phyloP scores from a whole-genome alignment of 192 early-diverging fungal species.

The Paraglomus occultum region DNA sequence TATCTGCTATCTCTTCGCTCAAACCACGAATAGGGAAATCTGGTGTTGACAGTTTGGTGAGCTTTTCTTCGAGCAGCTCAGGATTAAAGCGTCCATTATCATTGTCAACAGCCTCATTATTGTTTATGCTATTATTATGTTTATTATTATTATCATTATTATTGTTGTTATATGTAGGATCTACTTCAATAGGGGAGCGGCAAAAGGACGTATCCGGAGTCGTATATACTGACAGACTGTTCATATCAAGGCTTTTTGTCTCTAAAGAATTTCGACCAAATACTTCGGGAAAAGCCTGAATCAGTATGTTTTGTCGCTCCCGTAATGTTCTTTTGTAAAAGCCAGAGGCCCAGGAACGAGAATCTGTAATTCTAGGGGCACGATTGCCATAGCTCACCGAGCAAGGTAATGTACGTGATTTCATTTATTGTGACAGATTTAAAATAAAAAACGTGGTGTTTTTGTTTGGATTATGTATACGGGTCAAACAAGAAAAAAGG shows the following conservation, averaged over 20 bases:
- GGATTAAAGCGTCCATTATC: constrained; percentile 38
- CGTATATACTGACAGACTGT: constrained; percentile 34
- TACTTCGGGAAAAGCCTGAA: constrained; percentile 56
- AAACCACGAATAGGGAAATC: constrained; percentile 61
- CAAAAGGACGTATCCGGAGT: constrained; percentile 35
- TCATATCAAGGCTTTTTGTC: constrained; percentile 17
- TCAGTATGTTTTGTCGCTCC: constrained; percentile 65
- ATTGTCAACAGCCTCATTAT: constrained; percentile 30
- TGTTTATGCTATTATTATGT: constrained; percentile 33
- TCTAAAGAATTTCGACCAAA: constrained; percentile 35
- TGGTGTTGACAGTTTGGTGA: constrained; percentile 28
- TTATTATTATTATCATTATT: constrained; percentile 28
- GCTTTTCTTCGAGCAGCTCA: constrained; percentile 35
- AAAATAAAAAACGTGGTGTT: no score
- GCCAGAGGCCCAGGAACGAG: constrained; percentile 41
- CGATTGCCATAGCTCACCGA: no score
- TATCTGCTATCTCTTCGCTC: constrained; percentile 65
- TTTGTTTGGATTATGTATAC: no score
- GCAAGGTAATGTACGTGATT: no score
- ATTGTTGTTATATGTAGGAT: constrained; percentile 32
- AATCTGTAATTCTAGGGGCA: no score
- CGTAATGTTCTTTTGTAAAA: constrained; percentile 75
- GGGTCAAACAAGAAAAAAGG: no score
- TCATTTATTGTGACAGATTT: no score
- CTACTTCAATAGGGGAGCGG: constrained; percentile 35